Evolutionary conservation across 2,329 filamentous ascomycete genomes (phyloP).

Genomic region (Diaporthe australafricana): DNA sequence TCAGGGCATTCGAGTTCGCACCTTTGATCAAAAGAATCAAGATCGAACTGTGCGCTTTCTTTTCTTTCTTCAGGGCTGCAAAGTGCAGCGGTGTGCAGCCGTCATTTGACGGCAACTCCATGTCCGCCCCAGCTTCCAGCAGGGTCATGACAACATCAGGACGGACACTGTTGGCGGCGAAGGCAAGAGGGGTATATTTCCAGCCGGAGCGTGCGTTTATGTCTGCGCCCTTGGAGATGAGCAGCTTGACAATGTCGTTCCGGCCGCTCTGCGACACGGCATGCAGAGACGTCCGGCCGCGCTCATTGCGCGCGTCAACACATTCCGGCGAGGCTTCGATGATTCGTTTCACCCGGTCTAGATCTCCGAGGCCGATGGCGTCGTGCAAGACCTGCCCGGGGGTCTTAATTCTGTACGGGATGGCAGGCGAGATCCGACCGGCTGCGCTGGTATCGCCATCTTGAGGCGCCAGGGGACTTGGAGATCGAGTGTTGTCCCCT

Average conservation of each 20-base stretch:
- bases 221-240: not conserved
- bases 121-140: not conserved
- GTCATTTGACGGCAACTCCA: not conserved
- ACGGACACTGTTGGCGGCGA: not conserved
- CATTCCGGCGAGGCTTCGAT: not conserved
- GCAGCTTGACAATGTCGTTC: not conserved
- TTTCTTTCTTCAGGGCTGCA: not conserved
- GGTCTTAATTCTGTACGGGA: not conserved
- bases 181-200: not conserved
- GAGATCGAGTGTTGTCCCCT: not conserved
- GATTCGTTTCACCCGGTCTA: not conserved
- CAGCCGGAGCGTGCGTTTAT: not conserved
- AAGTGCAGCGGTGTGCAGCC: not conserved
- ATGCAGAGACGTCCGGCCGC: not conserved
- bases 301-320: not conserved
- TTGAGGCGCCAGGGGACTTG: not conserved
- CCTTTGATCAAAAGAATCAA: not conserved
- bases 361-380: not conserved
- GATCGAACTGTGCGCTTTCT: not conserved
- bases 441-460: not conserved
- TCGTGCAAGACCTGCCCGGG: constrained; percentile 2
- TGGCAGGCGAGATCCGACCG: not conserved
- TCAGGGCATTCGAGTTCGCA: not conserved
- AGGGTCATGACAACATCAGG: not conserved
- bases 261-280: not conserved